Percentiles rank a stretch among this genome's conserved stretches.
These are phyloP conservation scores for Xerophyta viscosa DNA, from an alignment of 106 monocot genomes.

Conservation along the genomic window DNA sequence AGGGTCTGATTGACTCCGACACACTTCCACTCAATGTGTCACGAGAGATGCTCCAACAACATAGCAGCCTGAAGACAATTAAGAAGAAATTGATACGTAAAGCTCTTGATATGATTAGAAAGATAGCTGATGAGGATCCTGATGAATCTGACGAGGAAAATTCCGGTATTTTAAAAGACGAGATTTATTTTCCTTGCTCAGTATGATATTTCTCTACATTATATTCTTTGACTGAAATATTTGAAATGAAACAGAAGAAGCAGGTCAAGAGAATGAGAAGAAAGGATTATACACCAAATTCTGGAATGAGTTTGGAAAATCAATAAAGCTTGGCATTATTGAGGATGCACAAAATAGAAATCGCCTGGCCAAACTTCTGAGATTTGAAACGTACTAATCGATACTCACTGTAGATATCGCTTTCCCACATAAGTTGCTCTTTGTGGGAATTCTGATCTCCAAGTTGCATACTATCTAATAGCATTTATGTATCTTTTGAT, in stretches of 20 bases:
- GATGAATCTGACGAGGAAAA: slow-evolving; percentile 73
- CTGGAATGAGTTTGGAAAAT: slow-evolving; percentile 99
- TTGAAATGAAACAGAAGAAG: slow-evolving; percentile 38
- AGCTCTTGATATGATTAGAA: slow-evolving; percentile 96
- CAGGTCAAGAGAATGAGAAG: slow-evolving; percentile 59
- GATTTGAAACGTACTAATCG: slow-evolving; percentile 74
- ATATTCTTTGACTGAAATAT: neutral
- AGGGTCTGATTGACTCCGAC: slow-evolving; percentile 98
- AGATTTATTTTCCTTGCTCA: neutral
- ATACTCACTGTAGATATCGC: neutral
- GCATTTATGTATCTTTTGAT: neutral
- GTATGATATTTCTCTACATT: neutral
- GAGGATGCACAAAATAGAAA: slow-evolving; percentile 96
- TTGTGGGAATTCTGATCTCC: neutral
- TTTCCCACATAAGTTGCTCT: too few species aligned
- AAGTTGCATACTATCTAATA: neutral
- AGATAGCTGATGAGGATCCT: slow-evolving; percentile 93
- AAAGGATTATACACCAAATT: slow-evolving; percentile 88
- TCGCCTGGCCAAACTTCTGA: slow-evolving; percentile 92
- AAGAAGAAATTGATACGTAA: slow-evolving; percentile 97
- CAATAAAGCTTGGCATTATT: slow-evolving; percentile 95
- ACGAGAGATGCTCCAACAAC: slow-evolving; percentile 97
- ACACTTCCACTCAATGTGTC: slow-evolving; percentile 95
- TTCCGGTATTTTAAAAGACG: slow-evolving; percentile 44
- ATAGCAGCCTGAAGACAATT: slow-evolving; percentile 86